Conservation (phyloP, 2,329 filamentous ascomycete genomes). For the Raffaelea albimanens region DNA sequence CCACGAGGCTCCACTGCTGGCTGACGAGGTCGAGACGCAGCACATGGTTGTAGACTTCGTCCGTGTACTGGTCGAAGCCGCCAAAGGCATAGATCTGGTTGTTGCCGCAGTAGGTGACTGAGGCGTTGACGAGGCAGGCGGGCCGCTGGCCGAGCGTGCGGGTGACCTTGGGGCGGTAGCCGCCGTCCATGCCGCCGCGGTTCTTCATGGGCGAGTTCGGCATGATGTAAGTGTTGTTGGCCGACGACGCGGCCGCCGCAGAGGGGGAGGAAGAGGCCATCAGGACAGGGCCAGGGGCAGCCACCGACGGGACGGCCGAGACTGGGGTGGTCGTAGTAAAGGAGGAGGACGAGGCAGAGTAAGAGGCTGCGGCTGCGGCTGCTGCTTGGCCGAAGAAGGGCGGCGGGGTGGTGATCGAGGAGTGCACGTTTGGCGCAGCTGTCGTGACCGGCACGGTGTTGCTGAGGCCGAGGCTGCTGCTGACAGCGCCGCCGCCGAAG, state of each 20-base stretch:
- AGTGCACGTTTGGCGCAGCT: no score
- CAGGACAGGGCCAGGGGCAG: background rate
- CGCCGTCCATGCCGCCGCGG: conserved; percentile 55
- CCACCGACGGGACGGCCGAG: background rate
- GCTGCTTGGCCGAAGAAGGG: no score
- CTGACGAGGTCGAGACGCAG: conserved; percentile 77
- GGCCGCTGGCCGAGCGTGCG: conserved; percentile 72
- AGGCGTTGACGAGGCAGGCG: conserved; percentile 93
- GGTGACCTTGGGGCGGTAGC: conserved; percentile 76
- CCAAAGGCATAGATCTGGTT: conserved; percentile 98
- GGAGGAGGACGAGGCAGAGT: background rate
- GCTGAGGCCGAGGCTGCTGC: background rate
- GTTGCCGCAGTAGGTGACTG: conserved; percentile 96
- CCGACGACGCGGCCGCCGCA: conserved; percentile 40
- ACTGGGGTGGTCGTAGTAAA: background rate
- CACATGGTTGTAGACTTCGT: conserved; percentile 98
- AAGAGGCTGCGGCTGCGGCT: no score
- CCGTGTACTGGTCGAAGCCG: conserved; percentile 96
- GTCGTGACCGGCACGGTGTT: background rate
- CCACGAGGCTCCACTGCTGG: conserved; percentile 88
- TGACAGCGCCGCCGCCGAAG: background rate
- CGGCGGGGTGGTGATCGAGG: no score
- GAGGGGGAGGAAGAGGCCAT: background rate
- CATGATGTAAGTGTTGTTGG: conserved; percentile 82
- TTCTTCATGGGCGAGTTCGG: conserved; percentile 69